Percentiles rank a stretch among this genome's conserved stretches.
Evolutionary conservation across 23 red algal species (phyloP).

Genomic region (Gracilaria domingensis): DNA sequence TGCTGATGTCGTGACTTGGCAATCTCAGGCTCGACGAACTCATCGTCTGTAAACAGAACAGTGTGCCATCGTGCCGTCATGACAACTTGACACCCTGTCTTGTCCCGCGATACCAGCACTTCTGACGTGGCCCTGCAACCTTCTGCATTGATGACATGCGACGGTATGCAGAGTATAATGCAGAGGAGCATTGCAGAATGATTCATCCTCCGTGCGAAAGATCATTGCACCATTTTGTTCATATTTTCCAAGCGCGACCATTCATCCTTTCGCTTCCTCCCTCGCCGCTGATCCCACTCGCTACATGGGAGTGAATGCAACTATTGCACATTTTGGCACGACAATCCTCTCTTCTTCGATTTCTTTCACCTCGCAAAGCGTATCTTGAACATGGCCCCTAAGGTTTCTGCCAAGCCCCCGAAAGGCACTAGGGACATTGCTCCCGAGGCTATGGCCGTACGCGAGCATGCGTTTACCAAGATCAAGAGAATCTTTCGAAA

Average conservation of each 20-base stretch:
- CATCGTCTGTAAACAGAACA: not conserved
- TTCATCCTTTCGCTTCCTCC: too few relatives aligned
- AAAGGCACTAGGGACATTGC: constrained; percentile 95
- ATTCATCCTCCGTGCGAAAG: too few relatives aligned
- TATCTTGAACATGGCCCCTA: constrained; percentile 52
- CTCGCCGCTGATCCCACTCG: too few relatives aligned
- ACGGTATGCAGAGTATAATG: too few relatives aligned
- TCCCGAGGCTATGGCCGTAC: constrained; percentile 95
- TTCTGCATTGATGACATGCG: not conserved
- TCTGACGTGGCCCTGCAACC: too few relatives aligned
- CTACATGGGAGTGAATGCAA: too few relatives aligned
- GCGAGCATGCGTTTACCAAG: constrained; percentile 78
- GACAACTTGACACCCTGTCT: too few relatives aligned
- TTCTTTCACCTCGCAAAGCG: not conserved
- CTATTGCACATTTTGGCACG: not conserved
- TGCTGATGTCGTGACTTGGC: not conserved
- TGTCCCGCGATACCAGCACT: too few relatives aligned
- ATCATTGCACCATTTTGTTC: too few relatives aligned
- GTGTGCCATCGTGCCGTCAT: not conserved
- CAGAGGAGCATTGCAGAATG: too few relatives aligned
- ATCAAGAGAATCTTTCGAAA: constrained; percentile 86
- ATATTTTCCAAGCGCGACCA: too few relatives aligned
- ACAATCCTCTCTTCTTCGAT: not conserved
- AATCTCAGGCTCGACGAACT: not conserved
- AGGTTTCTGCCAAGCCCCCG: constrained; percentile 87